These are phyloP conservation scores for Fagus crenata DNA, from an alignment of 306 rosid genomes.

Conservation along the genomic window DNA sequence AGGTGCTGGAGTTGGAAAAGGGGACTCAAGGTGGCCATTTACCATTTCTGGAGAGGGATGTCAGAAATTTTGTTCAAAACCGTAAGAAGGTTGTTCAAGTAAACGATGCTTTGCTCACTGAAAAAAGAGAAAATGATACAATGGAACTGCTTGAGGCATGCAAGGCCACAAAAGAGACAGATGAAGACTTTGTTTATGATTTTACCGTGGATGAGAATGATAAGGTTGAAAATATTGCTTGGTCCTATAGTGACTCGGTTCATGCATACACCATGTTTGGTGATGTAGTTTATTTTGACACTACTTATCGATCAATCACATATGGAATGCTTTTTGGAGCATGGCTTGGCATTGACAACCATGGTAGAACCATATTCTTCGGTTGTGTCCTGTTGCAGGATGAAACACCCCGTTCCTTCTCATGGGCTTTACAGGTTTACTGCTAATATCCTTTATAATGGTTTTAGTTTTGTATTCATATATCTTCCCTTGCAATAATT, in stretches of 20 bases:
- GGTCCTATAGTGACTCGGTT: slow-evolving; percentile 79
- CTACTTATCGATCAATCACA: slow-evolving; percentile 70
- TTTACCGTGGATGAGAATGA: slow-evolving; percentile 78
- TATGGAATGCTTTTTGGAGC: slow-evolving; percentile 87
- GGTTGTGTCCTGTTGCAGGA: slow-evolving; percentile 91
- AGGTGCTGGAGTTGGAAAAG: slow-evolving; percentile 91
- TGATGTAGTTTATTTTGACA: slow-evolving; percentile 79
- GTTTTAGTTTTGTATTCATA: slow-evolving; percentile 41
- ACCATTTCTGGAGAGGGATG: slow-evolving; percentile 94
- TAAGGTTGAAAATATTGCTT: slow-evolving; percentile 73
- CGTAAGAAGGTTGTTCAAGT: slow-evolving; percentile 88
- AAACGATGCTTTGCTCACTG: slow-evolving; percentile 75
- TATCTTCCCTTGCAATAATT: slow-evolving; percentile 37
- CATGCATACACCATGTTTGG: slow-evolving; percentile 67
- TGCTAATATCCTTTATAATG: slow-evolving; percentile 37
- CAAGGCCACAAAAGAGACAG: slow-evolving; percentile 69
- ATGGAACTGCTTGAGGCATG: slow-evolving; percentile 91
- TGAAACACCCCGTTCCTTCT: slow-evolving; percentile 70
- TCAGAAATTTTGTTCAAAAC: slow-evolving; percentile 88
- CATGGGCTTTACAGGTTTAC: slow-evolving; percentile 96
- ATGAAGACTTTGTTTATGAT: slow-evolving; percentile 70
- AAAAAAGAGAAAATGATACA: slow-evolving; percentile 81
- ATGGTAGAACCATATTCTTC: slow-evolving; percentile 78
- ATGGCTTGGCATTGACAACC: slow-evolving; percentile 92
- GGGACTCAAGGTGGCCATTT: slow-evolving; percentile 92